Conservation (phyloP, 2,329 filamentous ascomycete genomes). For the Tolypocladium endophyticum region DNA sequence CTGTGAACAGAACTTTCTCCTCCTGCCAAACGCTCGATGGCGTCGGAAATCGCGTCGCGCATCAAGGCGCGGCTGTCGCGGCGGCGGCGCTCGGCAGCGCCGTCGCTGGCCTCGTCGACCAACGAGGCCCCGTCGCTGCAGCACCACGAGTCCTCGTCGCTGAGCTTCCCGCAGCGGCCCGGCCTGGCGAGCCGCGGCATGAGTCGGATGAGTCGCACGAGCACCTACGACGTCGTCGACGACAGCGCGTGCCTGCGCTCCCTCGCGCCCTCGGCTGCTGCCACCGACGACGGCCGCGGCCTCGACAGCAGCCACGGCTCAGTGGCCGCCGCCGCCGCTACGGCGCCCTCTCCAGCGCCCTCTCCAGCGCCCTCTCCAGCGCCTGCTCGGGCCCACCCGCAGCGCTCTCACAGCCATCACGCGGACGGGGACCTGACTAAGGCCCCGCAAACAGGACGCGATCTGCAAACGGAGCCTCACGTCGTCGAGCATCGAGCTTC, state of each 20-base stretch:
- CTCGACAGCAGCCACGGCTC: neutral
- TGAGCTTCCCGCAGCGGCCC: constrained; percentile 2
- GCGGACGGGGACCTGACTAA: neutral
- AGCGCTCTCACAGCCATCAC: neutral
- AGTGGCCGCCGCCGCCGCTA: neutral
- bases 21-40: constrained; percentile 19
- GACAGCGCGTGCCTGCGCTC: neutral
- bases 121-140: constrained; percentile 8
- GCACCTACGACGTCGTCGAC: neutral
- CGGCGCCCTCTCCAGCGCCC: neutral
- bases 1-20: neutral
- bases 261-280: neutral
- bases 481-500: neutral
- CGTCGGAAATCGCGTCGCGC: constrained; percentile 32
- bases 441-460: neutral
- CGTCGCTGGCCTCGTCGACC: constrained; percentile 24
- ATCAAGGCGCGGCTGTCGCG: constrained; percentile 35
- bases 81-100: constrained; percentile 27
- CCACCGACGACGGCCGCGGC: neutral
- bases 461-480: neutral
- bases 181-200: constrained; percentile 1
- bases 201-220: neutral
- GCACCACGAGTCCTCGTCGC: constrained; percentile 5
- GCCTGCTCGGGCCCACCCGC: neutral
- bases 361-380: neutral